Base-by-base conservation (phyloP, 345 rosid species). In the Sonneratia caseolaris region DNA sequence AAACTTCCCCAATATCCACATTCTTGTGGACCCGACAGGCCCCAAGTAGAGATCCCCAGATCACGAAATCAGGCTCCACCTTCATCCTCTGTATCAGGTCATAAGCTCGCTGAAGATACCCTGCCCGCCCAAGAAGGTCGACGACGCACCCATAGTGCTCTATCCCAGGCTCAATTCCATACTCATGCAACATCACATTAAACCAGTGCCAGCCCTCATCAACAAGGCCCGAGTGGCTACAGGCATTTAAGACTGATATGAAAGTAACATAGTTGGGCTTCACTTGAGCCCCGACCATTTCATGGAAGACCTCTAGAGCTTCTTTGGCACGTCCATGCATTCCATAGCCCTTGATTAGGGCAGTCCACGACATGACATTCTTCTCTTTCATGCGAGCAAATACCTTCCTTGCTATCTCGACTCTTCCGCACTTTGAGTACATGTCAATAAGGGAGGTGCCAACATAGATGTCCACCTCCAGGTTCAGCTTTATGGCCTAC, bases 111-210 rank as follows among this genome's bases (percentile, higher is more conserved):
- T 76, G 56, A 70, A 93, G 87, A 86, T 78, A 75, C 55, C 97
- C 98, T 0, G 93, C 87, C 13, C 91, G 88, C 32, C 98, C 90
- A n/a, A 93, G 85, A 74, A 93, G 93, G 84, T 93, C 97, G 72
- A 91, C 93, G 84, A 93, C 89, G 85, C 97, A 93, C 35, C 97
- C 82, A n/a, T 84, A 89, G 71, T 93, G 98, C 74, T 93, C 91
- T 71, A 91, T 56, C 62, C 96, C 89, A 16, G 97, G 98, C 66
- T 91, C 88, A 24, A 91, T 79, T 21, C 80, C 73, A 61, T 82
- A 93, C 69, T 86, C 82, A 16, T 21, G 57, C 15, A 61, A 79
- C 98, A 93, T 93, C 18, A 78, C 73, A 62, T 84, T 80, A 71
- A 93, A 93, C 93, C 91, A 91, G 74, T 70, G 83, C 96, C 96